Evolutionary conservation across 495 filamentous ascomycete genomes (phyloP).

Genomic region (Acidomyces sp.): DNA sequence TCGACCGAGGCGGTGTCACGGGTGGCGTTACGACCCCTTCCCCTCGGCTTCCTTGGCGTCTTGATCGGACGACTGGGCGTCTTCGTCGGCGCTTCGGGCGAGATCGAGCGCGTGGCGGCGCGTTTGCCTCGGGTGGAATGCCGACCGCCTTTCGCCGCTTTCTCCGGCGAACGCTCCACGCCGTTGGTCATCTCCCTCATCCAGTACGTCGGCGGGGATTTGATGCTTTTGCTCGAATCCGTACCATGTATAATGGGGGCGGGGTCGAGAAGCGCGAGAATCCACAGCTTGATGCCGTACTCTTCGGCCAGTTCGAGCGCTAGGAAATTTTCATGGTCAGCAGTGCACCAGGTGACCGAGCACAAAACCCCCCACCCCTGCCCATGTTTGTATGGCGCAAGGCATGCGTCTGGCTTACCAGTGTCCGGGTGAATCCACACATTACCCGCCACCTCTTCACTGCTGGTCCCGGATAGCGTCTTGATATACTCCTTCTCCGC

Average conservation of each 20-base stretch:
- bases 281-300: constrained; percentile 73
- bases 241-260: constrained; percentile 46
- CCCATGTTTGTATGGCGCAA: neutral
- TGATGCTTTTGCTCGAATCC: constrained; percentile 20
- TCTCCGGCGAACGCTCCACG: constrained; percentile 30
- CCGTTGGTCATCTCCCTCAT: constrained; percentile 16
- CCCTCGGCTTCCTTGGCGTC: constrained; percentile 63
- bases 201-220: constrained; percentile 31
- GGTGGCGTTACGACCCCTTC: constrained; percentile 38
- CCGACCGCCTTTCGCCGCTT: constrained; percentile 24
- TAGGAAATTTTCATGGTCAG: constrained; percentile 23
- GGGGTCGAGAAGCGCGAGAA: constrained; percentile 75
- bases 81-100: constrained; percentile 38
- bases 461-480: constrained; percentile 56
- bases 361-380: too few species aligned
- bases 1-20: constrained; percentile 18
- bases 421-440: constrained; percentile 83
- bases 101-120: constrained; percentile 38
- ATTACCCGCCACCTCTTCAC: constrained; percentile 89
- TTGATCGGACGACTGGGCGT: constrained; percentile 37
- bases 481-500: constrained; percentile 80
- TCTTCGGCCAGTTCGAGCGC: constrained; percentile 77
- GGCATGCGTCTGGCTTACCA: constrained; percentile 37
- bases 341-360: constrained; percentile 8
- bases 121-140: constrained; percentile 34